Conservation (phyloP, 345 rosid species). For the Bretschneidera sinensis region DNA sequence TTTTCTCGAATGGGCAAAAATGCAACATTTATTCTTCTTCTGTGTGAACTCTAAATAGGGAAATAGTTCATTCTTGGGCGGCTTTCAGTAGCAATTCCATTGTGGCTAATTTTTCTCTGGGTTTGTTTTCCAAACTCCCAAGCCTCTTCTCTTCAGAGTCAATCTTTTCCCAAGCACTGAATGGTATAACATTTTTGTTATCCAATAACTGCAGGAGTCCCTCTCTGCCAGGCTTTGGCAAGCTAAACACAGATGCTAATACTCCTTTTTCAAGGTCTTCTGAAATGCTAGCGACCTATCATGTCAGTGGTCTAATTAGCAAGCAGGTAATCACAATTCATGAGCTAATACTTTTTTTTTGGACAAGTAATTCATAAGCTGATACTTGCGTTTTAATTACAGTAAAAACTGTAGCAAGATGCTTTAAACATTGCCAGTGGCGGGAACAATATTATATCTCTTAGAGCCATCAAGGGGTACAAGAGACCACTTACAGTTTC, state of each 20-base stretch:
- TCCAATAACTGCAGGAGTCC: conserved; percentile 64
- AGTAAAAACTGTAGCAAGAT: background rate
- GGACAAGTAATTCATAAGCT: too few relatives aligned
- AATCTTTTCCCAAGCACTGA: conserved; percentile 70
- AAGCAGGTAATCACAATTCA: too few relatives aligned
- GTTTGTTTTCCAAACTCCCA: conserved; percentile 55
- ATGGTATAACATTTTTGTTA: conserved; percentile 42
- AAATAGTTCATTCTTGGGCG: conserved; percentile 24
- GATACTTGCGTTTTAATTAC: too few relatives aligned
- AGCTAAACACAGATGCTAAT: conserved; percentile 21
- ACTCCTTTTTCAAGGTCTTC: conserved; percentile 59
- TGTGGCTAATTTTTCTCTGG: conserved; percentile 60
- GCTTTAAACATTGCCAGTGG: conserved; percentile 2
- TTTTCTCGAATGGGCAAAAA: background rate
- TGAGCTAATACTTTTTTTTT: too few relatives aligned
- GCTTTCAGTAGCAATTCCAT: conserved; percentile 51
- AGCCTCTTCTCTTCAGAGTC: conserved; percentile 65
- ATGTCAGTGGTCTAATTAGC: conserved; percentile 6
- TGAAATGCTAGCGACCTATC: conserved; percentile 67
- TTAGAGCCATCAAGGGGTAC: background rate
- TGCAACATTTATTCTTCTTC: background rate
- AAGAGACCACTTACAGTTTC: conserved; percentile 63
- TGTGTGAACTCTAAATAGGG: background rate
- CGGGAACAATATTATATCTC: too few relatives aligned
- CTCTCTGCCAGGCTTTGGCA: conserved; percentile 52